Evolutionary conservation across 139 green algal species (phyloP).

Genomic region (Picochlorum sp.): DNA sequence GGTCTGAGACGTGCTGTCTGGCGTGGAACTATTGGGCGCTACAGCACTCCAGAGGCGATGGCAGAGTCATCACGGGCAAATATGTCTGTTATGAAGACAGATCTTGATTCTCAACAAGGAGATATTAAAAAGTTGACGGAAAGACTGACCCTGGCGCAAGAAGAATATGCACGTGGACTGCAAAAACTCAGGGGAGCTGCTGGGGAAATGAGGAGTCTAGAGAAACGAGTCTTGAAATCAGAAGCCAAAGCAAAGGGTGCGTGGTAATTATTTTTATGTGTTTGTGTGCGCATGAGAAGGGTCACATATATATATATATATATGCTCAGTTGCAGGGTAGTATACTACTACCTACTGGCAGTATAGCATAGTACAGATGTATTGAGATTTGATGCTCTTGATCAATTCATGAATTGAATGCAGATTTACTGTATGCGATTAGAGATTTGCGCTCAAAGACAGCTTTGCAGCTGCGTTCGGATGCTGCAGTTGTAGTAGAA

Average conservation of each 20-base stretch:
- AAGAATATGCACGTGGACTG: conserved; percentile 20
- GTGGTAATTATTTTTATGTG: too few relatives aligned
- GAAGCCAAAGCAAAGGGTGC: conserved; percentile 1
- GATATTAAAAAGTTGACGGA: conserved; percentile 21
- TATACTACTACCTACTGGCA: too few relatives aligned
- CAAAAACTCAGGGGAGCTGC: conserved; percentile 19
- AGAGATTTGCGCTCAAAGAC: conserved; percentile 20
- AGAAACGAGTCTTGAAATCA: conserved; percentile 1
- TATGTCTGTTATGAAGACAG: not conserved
- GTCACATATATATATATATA: too few relatives aligned
- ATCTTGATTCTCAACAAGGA: conserved; percentile 2
- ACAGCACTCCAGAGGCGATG: conserved; percentile 4
- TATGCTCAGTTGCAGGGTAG: too few relatives aligned
- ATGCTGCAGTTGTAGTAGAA: conserved; percentile 8
- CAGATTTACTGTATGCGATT: conserved; percentile 22
- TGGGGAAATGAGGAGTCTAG: conserved; percentile 16
- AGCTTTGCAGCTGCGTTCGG: conserved; percentile 23
- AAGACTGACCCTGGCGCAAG: conserved; percentile 8
- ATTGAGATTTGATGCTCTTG: too few relatives aligned
- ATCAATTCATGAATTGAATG: too few relatives aligned
- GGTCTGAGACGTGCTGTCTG: conserved; percentile 15
- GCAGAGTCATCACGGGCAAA: not conserved
- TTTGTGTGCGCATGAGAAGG: too few relatives aligned
- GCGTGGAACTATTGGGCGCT: conserved; percentile 13
- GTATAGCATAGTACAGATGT: too few relatives aligned